These are phyloP conservation scores for Mediolabrus comicus DNA, from an alignment of 108 stramenopile genomes.

Conservation along the genomic window DNA sequence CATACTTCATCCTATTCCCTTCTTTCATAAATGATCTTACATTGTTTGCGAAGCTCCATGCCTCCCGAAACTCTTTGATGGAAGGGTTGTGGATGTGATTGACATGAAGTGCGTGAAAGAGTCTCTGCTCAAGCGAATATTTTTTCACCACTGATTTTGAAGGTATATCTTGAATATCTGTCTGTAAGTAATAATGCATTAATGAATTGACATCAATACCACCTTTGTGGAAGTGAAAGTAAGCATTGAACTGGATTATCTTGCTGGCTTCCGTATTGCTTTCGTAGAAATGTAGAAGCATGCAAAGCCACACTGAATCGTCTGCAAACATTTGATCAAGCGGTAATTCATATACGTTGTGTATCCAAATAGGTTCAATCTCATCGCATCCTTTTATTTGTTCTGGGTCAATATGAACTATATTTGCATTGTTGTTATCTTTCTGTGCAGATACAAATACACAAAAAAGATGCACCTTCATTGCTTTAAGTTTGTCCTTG, in stretches of 20 bases:
- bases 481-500: conserved; percentile 40
- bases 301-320: conserved; percentile 71
- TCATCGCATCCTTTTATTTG: conserved; percentile 68
- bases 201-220: conserved; percentile 63
- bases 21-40: conserved; percentile 46
- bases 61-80: conserved; percentile 79
- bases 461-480: conserved; percentile 72
- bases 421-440: not conserved
- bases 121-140: conserved; percentile 51
- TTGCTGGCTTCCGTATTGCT: not conserved
- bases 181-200: conserved; percentile 59
- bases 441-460: conserved; percentile 26
- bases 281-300: conserved; percentile 43
- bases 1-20: conserved; percentile 27
- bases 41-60: conserved; percentile 66
- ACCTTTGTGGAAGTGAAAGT: conserved; percentile 68
- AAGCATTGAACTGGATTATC: conserved; percentile 55
- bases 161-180: not conserved
- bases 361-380: conserved; percentile 74
- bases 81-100: conserved; percentile 54
- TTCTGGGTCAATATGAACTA: conserved; percentile 24
- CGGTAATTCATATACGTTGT: conserved; percentile 56
- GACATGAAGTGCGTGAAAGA: conserved; percentile 67
- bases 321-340: conserved; percentile 84
- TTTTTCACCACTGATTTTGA: conserved; percentile 1